Base-by-base conservation (phyloP, 2,329 filamentous ascomycete species). In the Penicillium expansum region DNA sequence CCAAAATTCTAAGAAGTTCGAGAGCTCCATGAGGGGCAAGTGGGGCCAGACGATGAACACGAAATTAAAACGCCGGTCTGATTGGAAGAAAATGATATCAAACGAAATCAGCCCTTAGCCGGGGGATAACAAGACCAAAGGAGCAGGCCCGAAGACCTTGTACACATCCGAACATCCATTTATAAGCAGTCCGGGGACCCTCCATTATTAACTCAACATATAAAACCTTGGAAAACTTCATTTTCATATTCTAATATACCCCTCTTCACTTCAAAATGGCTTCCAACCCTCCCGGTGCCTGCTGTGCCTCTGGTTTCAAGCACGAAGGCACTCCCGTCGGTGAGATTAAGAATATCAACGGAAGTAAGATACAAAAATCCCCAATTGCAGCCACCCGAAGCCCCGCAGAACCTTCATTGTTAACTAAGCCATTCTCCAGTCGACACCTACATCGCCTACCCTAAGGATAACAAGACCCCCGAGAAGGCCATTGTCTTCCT, bases 401-500 rank as follows among this genome's bases (percentile, higher is more conserved):
- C 41, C 5, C 27, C 13, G 24, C 48, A 8, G 38, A 51, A 33
- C 53, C 10, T 45, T 33, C 39, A 11, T n/a, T 32, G 14, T 16
- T 52, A 56, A 57, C 48, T 42, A 16, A 55, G 5, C 13, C 3
- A 4, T 9, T 38, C 14, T 37, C 22, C 57, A 85, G 83, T 82
- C 64, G 73, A 79, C 41, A 79, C 81, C 62, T 87, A 87, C 71
- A 73, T 86, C 61, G 67, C 78, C 63, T 80, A 82, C 62, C 82
- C 83, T 30, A 74, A 80, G 58, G 72, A 78, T 64, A 80, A 79
- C 65, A 74, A 75, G 66, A 82, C 57, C 50, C 63, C 80, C 22
- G 76, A 82, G 30, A 80, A 80, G 54, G 83, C 83, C 51, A 75
- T 87, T 63, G 58, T 87, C 47, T 77, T 85, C 63, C 67, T 85